These are phyloP conservation scores for Fusarium sp. DNA, from an alignment of 2,329 filamentous ascomycete species.

Conservation along the genomic window DNA sequence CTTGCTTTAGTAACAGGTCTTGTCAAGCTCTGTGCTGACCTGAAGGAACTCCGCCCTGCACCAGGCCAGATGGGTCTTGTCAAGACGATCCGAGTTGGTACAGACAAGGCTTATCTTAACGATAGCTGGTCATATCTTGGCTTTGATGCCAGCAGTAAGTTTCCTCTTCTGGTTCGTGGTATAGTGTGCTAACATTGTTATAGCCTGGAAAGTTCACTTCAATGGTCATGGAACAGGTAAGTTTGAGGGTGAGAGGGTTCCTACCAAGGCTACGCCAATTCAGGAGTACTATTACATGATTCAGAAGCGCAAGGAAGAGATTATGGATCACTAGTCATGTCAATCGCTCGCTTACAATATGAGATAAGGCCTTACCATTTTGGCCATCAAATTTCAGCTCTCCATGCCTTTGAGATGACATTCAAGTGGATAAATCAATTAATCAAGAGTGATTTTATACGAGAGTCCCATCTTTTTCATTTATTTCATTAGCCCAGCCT, in stretches of 20 bases:
- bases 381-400: neutral
- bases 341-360: accelerated
- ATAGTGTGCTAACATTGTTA: constrained; percentile 30
- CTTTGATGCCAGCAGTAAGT: constrained; percentile 60
- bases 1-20: constrained; percentile 55
- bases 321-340: constrained; percentile 12
- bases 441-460: neutral
- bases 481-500: too few relatives aligned
- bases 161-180: accelerated
- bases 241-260: constrained; percentile 48
- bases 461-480: neutral
- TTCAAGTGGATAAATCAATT: neutral
- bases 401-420: neutral
- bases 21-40: constrained; percentile 55
- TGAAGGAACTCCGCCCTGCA: constrained; percentile 58
- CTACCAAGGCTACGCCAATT: constrained; percentile 37
- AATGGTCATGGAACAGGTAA: constrained; percentile 51
- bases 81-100: constrained; percentile 55
- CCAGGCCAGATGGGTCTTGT: constrained; percentile 58
- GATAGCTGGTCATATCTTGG: constrained; percentile 60
- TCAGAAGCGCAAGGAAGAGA: constrained; percentile 49
- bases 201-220: constrained; percentile 52
- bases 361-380: too few relatives aligned
- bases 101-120: constrained; percentile 57
- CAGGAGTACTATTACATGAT: constrained; percentile 51